phyloP scores from a whole-genome alignment of 2,329 filamentous ascomycete genomes.

The Aspergillus sp. region DNA sequence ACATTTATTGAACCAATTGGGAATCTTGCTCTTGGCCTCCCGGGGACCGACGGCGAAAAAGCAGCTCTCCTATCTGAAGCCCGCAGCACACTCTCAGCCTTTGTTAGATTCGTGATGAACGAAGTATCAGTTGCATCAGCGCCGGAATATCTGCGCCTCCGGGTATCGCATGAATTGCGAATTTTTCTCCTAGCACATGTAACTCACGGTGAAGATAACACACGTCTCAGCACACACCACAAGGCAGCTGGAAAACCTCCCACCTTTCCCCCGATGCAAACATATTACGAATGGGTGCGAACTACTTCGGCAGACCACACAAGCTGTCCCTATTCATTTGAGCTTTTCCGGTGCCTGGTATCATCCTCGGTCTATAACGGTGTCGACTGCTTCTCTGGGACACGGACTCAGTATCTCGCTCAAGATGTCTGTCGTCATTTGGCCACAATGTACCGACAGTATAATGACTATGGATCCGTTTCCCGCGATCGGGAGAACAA shows the following conservation, averaged over 20 bases:
- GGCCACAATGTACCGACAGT: constrained; percentile 25
- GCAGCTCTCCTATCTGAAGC: no score
- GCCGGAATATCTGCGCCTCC: no score
- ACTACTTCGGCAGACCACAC: constrained; percentile 19
- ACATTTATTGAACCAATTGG: no score
- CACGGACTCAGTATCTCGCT: constrained; percentile 16
- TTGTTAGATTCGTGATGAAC: no score
- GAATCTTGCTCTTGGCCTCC: no score
- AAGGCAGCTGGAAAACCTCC: background rate
- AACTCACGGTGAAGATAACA: constrained; percentile 12
- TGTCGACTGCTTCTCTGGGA: constrained; percentile 6
- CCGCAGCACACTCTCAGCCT: no score
- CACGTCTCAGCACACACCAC: background rate
- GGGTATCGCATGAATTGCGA: constrained; percentile 2
- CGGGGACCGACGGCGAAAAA: no score
- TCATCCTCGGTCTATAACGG: background rate
- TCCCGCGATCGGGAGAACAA: constrained; percentile 19
- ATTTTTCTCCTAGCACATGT: constrained; percentile 12
- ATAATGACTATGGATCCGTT: constrained; percentile 28
- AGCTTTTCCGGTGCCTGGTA: constrained; percentile 21
- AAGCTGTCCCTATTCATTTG: constrained; percentile 23
- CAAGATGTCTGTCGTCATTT: constrained; percentile 19
- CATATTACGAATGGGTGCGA: constrained; percentile 17
- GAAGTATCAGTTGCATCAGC: no score
- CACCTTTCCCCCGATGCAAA: background rate